These are phyloP conservation scores for Pseudonectria foliicola DNA, from an alignment of 2,329 filamentous ascomycete species.

Conservation along the genomic window DNA sequence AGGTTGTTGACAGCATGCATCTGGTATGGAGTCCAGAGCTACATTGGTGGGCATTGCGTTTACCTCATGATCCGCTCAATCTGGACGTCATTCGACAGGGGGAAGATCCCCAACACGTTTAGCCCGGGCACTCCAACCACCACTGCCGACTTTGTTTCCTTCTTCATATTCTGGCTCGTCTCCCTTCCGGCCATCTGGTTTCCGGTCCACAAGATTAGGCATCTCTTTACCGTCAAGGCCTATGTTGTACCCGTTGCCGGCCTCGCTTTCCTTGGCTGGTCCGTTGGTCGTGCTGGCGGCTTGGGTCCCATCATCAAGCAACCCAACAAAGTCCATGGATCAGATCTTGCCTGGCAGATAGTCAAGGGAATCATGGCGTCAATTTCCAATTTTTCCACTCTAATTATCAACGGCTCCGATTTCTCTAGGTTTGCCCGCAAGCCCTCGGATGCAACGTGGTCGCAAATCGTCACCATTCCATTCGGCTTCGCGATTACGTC, in stretches of 20 bases:
- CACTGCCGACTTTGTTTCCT: conserved; percentile 70
- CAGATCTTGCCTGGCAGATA: conserved; percentile 70
- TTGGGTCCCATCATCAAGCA: conserved; percentile 77
- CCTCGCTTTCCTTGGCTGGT: conserved; percentile 82
- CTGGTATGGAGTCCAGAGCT: conserved; percentile 81
- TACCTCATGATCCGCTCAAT: conserved; percentile 84
- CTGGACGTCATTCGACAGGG: conserved; percentile 60
- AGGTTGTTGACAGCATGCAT: conserved; percentile 51
- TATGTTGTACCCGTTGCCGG: conserved; percentile 78
- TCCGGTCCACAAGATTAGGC: conserved; percentile 79
- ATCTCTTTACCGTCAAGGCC: conserved; percentile 86
- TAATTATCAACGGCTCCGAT: conserved; percentile 78
- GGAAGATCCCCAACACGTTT: conserved; percentile 61
- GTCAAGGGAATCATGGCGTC: conserved; percentile 81
- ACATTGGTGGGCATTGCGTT: conserved; percentile 79
- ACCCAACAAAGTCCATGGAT: conserved; percentile 54
- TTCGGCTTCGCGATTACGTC: conserved; percentile 69
- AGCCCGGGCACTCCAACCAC: conserved; percentile 58
- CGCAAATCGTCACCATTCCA: conserved; percentile 70
- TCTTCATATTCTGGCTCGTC: conserved; percentile 79
- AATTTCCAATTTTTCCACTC: conserved; percentile 83
- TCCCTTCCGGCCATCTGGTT: conserved; percentile 84
- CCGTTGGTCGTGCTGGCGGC: conserved; percentile 72
- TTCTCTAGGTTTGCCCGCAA: conserved; percentile 77
- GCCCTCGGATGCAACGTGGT: conserved; percentile 70